Percentiles rank a stretch among this genome's conserved stretches.
Evolutionary conservation across 768 basidiomycete genomes (phyloP).

Genomic region (Tylopilus sp.): DNA sequence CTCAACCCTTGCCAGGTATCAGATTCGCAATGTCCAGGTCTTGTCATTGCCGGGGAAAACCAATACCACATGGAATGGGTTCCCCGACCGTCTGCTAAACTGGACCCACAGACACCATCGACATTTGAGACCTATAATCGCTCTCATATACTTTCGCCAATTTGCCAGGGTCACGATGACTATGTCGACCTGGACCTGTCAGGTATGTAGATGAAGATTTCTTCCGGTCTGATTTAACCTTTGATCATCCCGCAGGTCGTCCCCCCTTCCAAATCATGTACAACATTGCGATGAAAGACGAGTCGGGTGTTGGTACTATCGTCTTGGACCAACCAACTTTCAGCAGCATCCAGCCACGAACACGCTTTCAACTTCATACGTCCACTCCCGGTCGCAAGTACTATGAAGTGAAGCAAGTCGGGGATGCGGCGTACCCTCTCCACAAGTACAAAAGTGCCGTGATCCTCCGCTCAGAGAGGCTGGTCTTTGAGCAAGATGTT

Average conservation of each 20-base stretch:
- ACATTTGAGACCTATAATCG: slow-evolving; percentile 62
- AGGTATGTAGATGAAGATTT: slow-evolving; percentile 41
- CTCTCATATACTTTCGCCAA: slow-evolving; percentile 68
- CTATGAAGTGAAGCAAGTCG: slow-evolving; percentile 88
- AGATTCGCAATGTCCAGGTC: slow-evolving; percentile 85
- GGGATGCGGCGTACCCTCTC: slow-evolving; percentile 81
- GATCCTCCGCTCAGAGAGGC: slow-evolving; percentile 64
- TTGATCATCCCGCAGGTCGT: slow-evolving; percentile 49
- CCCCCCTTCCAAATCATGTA: slow-evolving; percentile 95
- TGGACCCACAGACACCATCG: slow-evolving; percentile 57
- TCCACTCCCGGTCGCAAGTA: slow-evolving; percentile 75
- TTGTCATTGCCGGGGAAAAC: slow-evolving; percentile 54
- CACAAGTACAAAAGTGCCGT: slow-evolving; percentile 57
- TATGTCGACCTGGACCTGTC: slow-evolving; percentile 82
- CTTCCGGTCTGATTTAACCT: neutral
- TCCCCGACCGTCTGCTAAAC: slow-evolving; percentile 68
- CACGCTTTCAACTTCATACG: slow-evolving; percentile 80
- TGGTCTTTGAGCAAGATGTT: slow-evolving; percentile 85
- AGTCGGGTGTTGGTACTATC: slow-evolving; percentile 64
- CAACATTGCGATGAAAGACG: slow-evolving; percentile 70
- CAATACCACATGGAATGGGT: slow-evolving; percentile 77
- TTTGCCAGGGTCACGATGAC: slow-evolving; percentile 80
- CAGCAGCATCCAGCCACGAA: slow-evolving; percentile 78
- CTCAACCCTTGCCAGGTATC: slow-evolving; percentile 46
- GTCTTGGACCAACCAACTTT: slow-evolving; percentile 76